Percentiles rank a stretch among this genome's conserved stretches.
phyloP scores from a whole-genome alignment of 768 basidiomycete species.

The Psilocybe sp. region DNA sequence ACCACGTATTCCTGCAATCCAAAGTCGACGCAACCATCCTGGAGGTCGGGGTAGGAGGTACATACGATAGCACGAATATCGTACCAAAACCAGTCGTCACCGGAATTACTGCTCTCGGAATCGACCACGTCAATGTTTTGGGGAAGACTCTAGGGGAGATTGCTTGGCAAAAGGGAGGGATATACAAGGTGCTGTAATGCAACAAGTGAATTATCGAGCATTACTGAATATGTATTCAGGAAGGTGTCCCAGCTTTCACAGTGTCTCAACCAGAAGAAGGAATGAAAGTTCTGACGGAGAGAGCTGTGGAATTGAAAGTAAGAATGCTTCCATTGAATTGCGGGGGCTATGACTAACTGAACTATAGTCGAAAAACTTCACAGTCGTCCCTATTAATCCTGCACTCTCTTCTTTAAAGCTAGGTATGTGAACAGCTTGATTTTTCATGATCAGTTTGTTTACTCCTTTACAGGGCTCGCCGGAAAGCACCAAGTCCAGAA shows the following conservation, averaged over 20 bases:
- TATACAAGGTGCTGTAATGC: conserved; percentile 70
- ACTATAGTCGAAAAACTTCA: conserved; percentile 57
- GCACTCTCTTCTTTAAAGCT: conserved; percentile 48
- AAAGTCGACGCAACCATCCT: conserved; percentile 89
- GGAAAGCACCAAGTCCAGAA: conserved; percentile 88
- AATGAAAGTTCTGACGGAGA: conserved; percentile 61
- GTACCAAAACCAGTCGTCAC: conserved; percentile 89
- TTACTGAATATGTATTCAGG: conserved; percentile 31
- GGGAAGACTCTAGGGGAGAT: conserved; percentile 89
- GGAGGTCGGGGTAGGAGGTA: conserved; percentile 95
- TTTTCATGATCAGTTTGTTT: not conserved
- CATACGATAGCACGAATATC: conserved; percentile 93
- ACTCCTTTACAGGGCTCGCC: conserved; percentile 58
- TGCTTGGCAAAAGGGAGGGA: conserved; percentile 94
- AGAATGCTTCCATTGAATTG: not conserved
- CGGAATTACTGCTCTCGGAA: conserved; percentile 85
- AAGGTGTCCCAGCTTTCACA: conserved; percentile 82
- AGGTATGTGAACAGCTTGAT: conserved; percentile 53
- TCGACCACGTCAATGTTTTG: conserved; percentile 87
- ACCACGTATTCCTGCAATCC: conserved; percentile 79
- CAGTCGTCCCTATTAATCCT: conserved; percentile 51
- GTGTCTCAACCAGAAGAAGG: conserved; percentile 74
- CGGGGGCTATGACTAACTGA: not conserved
- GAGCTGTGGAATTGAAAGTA: conserved; percentile 68
- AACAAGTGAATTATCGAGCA: not conserved